Evolutionary conservation across 116 monocot genomes (phyloP).

Genomic region (Phalaenopsis hybrid): DNA sequence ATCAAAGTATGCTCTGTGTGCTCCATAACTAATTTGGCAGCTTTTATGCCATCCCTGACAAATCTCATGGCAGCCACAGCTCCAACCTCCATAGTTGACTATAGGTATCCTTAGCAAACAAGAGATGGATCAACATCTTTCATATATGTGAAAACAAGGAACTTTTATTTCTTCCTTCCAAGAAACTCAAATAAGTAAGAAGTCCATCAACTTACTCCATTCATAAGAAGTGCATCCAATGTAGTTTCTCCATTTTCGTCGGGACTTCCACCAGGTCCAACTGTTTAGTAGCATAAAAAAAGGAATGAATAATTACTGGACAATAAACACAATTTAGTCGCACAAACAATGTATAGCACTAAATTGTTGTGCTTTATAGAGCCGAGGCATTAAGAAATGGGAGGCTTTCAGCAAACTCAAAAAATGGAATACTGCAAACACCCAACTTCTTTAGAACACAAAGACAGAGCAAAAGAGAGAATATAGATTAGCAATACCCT

Average conservation of each 20-base stretch:
- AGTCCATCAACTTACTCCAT: slow-evolving; percentile 8
- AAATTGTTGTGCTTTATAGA: too few relatives aligned
- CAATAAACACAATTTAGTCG: neutral
- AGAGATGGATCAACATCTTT: slow-evolving; percentile 12
- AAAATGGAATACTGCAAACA: too few relatives aligned
- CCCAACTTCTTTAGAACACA: too few relatives aligned
- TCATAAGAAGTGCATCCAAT: slow-evolving; percentile 41
- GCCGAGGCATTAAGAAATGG: too few relatives aligned
- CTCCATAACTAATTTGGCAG: slow-evolving; percentile 85
- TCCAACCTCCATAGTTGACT: slow-evolving; percentile 93
- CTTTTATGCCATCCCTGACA: slow-evolving; percentile 87
- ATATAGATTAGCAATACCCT: too few relatives aligned
- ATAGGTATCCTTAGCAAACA: slow-evolving; percentile 41
- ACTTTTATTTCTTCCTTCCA: neutral
- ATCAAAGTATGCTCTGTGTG: slow-evolving; percentile 76
- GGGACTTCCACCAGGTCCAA: slow-evolving; percentile 95
- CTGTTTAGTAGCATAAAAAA: slow-evolving; percentile 23
- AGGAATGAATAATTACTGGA: slow-evolving; percentile 9
- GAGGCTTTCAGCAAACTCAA: too few relatives aligned
- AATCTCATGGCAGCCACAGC: slow-evolving; percentile 92
- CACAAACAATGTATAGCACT: neutral
- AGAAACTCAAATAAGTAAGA: neutral
- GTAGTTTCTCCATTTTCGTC: slow-evolving; percentile 99
- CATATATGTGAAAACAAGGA: slow-evolving; percentile 1
- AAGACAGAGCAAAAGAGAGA: too few relatives aligned